Percentiles rank a stretch among this genome's conserved stretches.
phyloP scores from a whole-genome alignment of 768 basidiomycete species.

The Russula sp. region DNA sequence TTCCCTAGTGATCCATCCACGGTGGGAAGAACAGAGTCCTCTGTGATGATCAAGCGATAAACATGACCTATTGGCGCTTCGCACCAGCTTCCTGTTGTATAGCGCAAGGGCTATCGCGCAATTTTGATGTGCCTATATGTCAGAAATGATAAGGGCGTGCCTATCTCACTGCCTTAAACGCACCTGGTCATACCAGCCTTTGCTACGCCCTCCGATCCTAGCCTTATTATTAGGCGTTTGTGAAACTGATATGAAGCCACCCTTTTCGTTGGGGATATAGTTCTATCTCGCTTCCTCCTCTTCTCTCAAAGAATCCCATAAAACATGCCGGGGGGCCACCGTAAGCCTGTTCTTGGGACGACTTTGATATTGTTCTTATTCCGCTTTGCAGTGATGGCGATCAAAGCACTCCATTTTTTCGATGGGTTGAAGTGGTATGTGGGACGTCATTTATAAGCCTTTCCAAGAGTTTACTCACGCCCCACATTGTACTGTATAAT shows the following conservation, averaged over 20 bases:
- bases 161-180: too few relatives aligned
- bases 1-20: too few relatives aligned
- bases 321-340: not conserved
- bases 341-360: not conserved
- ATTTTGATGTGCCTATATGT: not conserved
- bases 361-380: not conserved
- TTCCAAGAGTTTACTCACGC: not conserved
- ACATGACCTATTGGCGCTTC: too few relatives aligned
- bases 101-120: too few relatives aligned
- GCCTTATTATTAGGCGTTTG: not conserved
- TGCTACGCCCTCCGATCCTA: not conserved
- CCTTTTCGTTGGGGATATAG: not conserved
- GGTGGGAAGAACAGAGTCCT: too few relatives aligned
- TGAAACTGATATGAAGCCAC: not conserved
- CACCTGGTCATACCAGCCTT: not conserved
- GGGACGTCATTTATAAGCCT: not conserved
- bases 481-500: not conserved
- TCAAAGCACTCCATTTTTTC: slow-evolving; percentile 10
- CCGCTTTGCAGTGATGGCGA: not conserved
- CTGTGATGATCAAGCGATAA: too few relatives aligned
- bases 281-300: not conserved
- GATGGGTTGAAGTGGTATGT: slow-evolving; percentile 15
- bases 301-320: not conserved
- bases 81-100: too few relatives aligned
- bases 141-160: not conserved